Evolutionary conservation across 169 alveolate species (phyloP), one percentile per base, ranked within the genome.

Genomic region (Eimeria tenella): DNA sequence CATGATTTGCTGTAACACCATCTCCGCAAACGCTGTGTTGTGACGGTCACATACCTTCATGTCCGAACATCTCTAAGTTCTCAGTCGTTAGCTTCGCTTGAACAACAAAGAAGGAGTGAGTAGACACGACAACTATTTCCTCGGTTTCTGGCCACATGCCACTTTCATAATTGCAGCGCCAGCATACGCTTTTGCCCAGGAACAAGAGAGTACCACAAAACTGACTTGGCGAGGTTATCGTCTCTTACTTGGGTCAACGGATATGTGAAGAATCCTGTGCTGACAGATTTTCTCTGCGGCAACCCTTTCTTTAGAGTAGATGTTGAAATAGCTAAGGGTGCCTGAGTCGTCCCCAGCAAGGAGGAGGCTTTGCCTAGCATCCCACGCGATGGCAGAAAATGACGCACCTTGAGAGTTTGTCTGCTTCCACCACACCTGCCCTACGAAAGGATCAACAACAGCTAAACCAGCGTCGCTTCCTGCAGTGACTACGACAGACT

Each of bases 271-370:
- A 79, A 91, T 79, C 70, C 63, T 79, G 82, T 55, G 53, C 52
- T 79, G 77, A 58, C 92, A 42, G 31, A 91, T 58, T 77, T 68
- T 73, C 86, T 91, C 92, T 49, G 95, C 79, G 42, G 88, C 86
- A 23, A 91, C 86, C 21, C 79, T 58, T 79, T 91, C 95, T 13
- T 81, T 62, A 3, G 95, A 81, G 77, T 91, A 91, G 23, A 91
- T 68, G 68, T 91, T 91, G 68, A 79, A 91, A 68, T 79, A 91
- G 19, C 92, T 79, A 62, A 91, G 74, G 55, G 53, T 74, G 84
- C 95, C 95, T 60, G 68, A 65, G 82, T 81, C 92, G 92, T 91
- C 95, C 31, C 95, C 95, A 7, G 88, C 95, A 60, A 91, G 92
- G 70, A 91, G 92, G 49, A 91, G 90, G 86, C 88, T 91, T 6